A percentile compares a stretch with the other conserved stretches of the same genome.
Conservation (phyloP, 2,329 filamentous ascomycete genomes). For the Allantophomopsis cytisporea region DNA sequence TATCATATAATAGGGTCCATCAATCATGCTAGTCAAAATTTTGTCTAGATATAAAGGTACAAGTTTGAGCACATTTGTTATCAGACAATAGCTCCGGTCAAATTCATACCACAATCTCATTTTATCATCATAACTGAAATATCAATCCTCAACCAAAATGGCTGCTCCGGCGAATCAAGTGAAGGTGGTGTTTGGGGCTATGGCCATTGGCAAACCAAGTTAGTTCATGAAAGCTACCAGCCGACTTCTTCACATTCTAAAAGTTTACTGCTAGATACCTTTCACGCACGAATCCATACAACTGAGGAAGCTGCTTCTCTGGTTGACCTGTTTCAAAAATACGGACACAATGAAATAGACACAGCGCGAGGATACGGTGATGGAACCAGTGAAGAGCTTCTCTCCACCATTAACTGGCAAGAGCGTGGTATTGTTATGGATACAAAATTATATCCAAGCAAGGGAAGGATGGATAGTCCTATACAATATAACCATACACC, state of each 20-base stretch:
- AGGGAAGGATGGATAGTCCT: too few relatives aligned
- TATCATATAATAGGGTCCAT: too few relatives aligned
- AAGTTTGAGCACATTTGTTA: too few relatives aligned
- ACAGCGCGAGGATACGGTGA: slow-evolving; percentile 52
- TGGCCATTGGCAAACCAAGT: slow-evolving; percentile 13
- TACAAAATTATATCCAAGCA: slow-evolving; percentile 32
- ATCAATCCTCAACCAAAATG: too few relatives aligned
- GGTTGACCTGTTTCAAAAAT: slow-evolving; percentile 49
- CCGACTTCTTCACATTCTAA: not conserved
- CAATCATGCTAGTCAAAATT: too few relatives aligned
- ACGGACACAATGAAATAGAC: slow-evolving; percentile 57
- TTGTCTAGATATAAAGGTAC: too few relatives aligned
- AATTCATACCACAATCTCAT: too few relatives aligned
- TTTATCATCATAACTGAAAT: too few relatives aligned
- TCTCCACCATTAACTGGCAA: slow-evolving; percentile 44
- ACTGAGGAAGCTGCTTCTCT: slow-evolving; percentile 40
- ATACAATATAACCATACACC: slow-evolving; percentile 27
- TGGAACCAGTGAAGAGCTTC: slow-evolving; percentile 52
- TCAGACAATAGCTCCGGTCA: too few relatives aligned
- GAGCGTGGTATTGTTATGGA: slow-evolving; percentile 47
- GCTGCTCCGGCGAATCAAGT: not conserved
- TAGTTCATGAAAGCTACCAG: not conserved
- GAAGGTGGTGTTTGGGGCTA: slow-evolving; percentile 16
- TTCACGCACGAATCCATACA: slow-evolving; percentile 6
- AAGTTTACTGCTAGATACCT: not conserved